Base-by-base conservation (phyloP, 306 rosid genomes). In the Ormosia emarginata region DNA sequence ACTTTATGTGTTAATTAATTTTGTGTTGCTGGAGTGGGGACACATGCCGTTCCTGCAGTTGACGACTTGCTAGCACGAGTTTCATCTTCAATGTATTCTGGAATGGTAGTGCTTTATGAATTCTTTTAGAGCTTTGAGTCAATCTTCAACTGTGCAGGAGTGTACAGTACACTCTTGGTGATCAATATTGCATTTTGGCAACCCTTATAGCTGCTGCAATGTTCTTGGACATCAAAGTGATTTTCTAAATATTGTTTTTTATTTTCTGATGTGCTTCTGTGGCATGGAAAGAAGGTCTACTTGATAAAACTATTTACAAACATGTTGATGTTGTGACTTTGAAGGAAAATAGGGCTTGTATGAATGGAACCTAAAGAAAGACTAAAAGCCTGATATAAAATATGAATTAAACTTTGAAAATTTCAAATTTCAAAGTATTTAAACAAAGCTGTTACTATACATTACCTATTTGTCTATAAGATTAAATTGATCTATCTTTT, bases 61-160 rank as follows among this genome's bases (percentile, higher is more conserved):
- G 82, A 95, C 98, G 24, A 24, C 24, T 24, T 24, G 24, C 24
- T 0, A 24, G 24, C 18, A 8, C 41, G 97, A 90, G 78, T 95
- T 93, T 89, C 99, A 95, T 91, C 93, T 95, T 81, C 99, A 95
- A 49, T 93, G 99, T 78, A 89, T 95, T 86, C 98, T 95, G 34
- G 99, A 95, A 85, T 95, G 99, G 99, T 93, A 92, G 6, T 77
- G 36, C 52, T 68, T 56, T 53, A 46, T 71, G 36, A 57, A 44
- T 78, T 77, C 67, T 76, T 11, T 46, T 36, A 3, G n/a, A 76
- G 15, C 40, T 75, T 83, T 77, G 11, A 44, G 13, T 47, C 1
- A n/a, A 33, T 78, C 39, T 57, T 79, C 11, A 55, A 12, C 67
- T 11, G 64, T 39, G 56, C 17, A 46, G 73, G 8, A 41, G 36